Base-by-base conservation (phyloP, 495 filamentous ascomycete genomes). In the Lindgomyces ingoldianus region DNA sequence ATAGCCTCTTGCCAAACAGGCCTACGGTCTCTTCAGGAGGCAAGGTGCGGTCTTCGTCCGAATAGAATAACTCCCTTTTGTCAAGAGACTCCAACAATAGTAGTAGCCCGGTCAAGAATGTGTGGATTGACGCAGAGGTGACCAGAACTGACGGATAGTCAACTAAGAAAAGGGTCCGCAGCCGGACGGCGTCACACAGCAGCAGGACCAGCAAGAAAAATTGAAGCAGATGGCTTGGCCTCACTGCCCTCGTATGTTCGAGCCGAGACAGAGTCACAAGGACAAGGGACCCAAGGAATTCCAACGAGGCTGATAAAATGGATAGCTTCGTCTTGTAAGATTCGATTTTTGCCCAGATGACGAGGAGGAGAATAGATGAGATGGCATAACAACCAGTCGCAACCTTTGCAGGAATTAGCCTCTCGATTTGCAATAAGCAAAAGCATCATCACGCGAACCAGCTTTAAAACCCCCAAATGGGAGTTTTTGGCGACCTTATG, bases 181-280 rank as follows among this genome's bases (percentile, higher is more conserved):
- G 39, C 25, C 54, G 60, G 14, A 69, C 66, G 30, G 54, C 66
- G 56, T 65, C 56, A 33, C 61, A 65, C 10, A 62, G 19, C 3
- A 69, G 57, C 19, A 69, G 47, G 22, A 64, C 60, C 9, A 65
- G 51, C 8, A 68, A 27, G 52, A 69, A 69, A 41, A 69, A 69
- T 36, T 69, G 66, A 9, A 69, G 57, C 26, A 69, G 39, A 60
- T 65, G 62, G 42, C 66, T 69, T 1, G 66, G 66, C 33, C 62
- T 41, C 2, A 65, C 62, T 25, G 66, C 56, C 46, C 62, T 59
- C 3, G 41, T 64, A 56, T 69, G 62, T 33, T 69, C 62, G 16
- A 65, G 50, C 14, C 49, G 61, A 22, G 67, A 69, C 18, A 61
- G 56, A 16, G 27, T 52, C 12, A 61, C 36, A 18, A 65, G 57